These are phyloP conservation scores for Phytophthora pistaciae DNA, from an alignment of 352 stramenopile species.

Conservation along the genomic window DNA sequence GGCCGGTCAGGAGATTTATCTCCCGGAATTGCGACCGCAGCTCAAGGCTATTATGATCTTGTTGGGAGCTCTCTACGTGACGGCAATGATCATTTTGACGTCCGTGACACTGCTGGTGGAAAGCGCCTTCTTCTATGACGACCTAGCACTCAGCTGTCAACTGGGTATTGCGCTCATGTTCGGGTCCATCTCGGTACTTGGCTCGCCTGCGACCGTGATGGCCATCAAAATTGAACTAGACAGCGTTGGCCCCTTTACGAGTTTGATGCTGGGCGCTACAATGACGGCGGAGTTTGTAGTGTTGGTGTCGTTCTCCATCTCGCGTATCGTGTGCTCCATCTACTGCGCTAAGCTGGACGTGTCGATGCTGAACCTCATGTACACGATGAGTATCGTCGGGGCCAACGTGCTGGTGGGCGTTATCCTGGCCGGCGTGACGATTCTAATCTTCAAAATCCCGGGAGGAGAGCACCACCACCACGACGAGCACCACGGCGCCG, in stretches of 20 bases:
- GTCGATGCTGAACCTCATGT: conserved; percentile 62
- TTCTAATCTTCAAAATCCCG: conserved; percentile 71
- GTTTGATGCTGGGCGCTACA: conserved; percentile 76
- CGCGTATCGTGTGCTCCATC: conserved; percentile 69
- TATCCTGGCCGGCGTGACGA: conserved; percentile 50
- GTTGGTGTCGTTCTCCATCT: conserved; percentile 71
- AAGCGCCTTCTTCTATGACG: conserved; percentile 60
- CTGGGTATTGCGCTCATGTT: conserved; percentile 76
- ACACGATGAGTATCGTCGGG: conserved; percentile 60
- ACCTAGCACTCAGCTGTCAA: conserved; percentile 50
- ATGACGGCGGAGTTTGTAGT: conserved; percentile 82
- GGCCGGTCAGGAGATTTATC: conserved; percentile 72
- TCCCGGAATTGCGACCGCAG: conserved; percentile 63
- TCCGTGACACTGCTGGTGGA: conserved; percentile 36
- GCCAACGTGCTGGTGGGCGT: conserved; percentile 63
- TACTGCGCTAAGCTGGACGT: conserved; percentile 70
- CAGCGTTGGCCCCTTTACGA: conserved; percentile 75
- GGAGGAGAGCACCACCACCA: conserved; percentile 29
- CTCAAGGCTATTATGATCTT: conserved; percentile 67
- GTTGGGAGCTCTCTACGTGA: conserved; percentile 51
- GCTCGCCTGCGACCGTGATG: conserved; percentile 72
- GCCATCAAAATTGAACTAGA: conserved; percentile 83
- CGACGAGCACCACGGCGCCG: conserved; percentile 5
- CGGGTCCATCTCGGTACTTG: conserved; percentile 67
- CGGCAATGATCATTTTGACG: conserved; percentile 62